Evolutionary conservation across 331 rosid genomes (phyloP), one percentile per base, ranked within the genome.

Genomic region (Quercus lobata): DNA sequence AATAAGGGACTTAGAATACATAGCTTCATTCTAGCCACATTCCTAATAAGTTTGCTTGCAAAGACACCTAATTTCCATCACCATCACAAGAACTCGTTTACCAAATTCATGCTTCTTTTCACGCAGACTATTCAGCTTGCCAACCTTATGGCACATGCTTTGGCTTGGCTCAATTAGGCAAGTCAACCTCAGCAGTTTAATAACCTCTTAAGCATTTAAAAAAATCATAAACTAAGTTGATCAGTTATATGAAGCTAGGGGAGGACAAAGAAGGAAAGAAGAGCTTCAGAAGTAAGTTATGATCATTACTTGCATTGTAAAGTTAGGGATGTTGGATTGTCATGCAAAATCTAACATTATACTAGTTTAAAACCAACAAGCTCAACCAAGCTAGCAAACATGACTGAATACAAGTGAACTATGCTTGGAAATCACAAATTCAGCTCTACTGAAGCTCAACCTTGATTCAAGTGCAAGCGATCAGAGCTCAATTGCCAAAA

Each of bases 11-110:
- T 29, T 62, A 34, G 21, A 62, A 62, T 62, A 25, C 27, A 25
- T 25, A 25, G 27, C 27, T 25, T 25, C 27, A 25, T 25, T 25
- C 27, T 25, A 25, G 27, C 27, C 27, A 25, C 27, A 25, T 25
- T 78, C 72, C 71, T 52, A 69, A 35, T 16, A 72, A 55, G 70
- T 53, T 83, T 81, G 56, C 10, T 76, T 12, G 58, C 76, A 69
- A 57, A 8, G 19, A 61, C 34, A 34, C 34, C 78, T 17, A 62
- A 32, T 79, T 58, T 1, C 52, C 5, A 8, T 65, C 18, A 2
- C 53, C 72, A 2, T 63, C 70, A n/a, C 4, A 11, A 1, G 27
- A 46, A 72, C 30, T 21, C 53, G 32, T 55, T 29, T 17, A 53
- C 18, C 44, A 49, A 54, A 68, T 35, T 35, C 5, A 32, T 8